phyloP scores from a whole-genome alignment of 805 yeast genomes.

The Pichia exigua region DNA sequence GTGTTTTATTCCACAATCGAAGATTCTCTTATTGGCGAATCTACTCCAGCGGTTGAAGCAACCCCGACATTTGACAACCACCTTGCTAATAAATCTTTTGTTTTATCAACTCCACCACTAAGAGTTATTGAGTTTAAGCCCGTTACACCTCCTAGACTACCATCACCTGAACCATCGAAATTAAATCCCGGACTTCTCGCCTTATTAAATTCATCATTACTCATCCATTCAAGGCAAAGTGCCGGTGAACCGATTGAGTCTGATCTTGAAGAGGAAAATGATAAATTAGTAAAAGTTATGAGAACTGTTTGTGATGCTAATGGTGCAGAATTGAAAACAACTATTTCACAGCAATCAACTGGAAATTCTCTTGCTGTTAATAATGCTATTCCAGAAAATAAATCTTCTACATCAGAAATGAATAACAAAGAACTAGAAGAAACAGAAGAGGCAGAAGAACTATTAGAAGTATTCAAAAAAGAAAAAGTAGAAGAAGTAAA shows the following conservation, averaged over 20 bases:
- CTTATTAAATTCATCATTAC: conserved; percentile 4
- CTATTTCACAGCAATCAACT: neutral
- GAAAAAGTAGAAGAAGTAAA: neutral
- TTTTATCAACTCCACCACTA: neutral
- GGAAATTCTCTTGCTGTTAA: neutral
- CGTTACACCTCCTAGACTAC: conserved; percentile 14
- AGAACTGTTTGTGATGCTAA: neutral
- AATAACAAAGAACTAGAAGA: neutral
- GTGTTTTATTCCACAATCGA: conserved; percentile 3
- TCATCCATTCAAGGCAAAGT: conserved; percentile 1
- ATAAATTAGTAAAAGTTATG: conserved; percentile 2
- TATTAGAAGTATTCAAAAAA: no score
- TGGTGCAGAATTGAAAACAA: neutral
- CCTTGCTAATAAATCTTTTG: neutral
- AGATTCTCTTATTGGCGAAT: neutral
- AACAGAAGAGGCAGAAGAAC: neutral
- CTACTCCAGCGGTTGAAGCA: conserved; percentile 1
- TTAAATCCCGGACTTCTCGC: neutral
- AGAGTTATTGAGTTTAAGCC: conserved; percentile 6
- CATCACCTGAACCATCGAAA: conserved; percentile 23
- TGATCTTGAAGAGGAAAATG: conserved; percentile 6
- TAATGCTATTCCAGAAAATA: neutral
- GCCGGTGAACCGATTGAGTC: conserved; percentile 8
- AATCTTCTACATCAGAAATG: neutral
- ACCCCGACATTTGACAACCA: neutral